Evolutionary conservation across 2,329 filamentous ascomycete species (phyloP).

Genomic region (Diaporthe velutina): DNA sequence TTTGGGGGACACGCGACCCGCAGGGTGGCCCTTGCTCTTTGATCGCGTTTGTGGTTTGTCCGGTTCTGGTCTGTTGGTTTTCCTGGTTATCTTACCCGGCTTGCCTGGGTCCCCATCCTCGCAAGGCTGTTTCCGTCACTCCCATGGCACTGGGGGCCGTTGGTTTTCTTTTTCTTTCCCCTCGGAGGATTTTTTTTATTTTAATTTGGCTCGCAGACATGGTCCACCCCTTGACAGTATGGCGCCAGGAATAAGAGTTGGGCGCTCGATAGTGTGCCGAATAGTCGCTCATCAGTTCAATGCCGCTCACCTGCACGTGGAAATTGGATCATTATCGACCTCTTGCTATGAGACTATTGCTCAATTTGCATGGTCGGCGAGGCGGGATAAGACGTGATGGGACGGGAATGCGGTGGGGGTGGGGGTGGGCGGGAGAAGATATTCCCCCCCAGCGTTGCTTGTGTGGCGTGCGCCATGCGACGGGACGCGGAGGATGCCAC

Average conservation of each 20-base stretch:
- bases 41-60: neutral
- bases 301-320: constrained; percentile 25
- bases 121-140: neutral
- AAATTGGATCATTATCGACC: neutral
- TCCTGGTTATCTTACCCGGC: neutral
- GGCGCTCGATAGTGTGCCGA: constrained; percentile 21
- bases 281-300: neutral
- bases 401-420: no score
- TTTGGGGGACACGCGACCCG: neutral
- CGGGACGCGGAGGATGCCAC: constrained; percentile 11
- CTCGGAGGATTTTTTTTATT: neutral
- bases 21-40: neutral
- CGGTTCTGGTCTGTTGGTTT: neutral
- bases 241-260: constrained; percentile 8
- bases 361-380: neutral
- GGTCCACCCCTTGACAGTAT: neutral
- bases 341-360: neutral
- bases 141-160: neutral
- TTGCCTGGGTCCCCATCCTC: neutral
- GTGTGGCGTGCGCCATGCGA: constrained; percentile 16
- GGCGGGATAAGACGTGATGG: neutral
- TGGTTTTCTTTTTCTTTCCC: neutral
- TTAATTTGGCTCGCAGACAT: neutral
- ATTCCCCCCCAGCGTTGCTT: neutral
- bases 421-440: neutral